Base-by-base conservation (phyloP, 2,329 filamentous ascomycete species). In the Aspergillus eucalypticola region DNA sequence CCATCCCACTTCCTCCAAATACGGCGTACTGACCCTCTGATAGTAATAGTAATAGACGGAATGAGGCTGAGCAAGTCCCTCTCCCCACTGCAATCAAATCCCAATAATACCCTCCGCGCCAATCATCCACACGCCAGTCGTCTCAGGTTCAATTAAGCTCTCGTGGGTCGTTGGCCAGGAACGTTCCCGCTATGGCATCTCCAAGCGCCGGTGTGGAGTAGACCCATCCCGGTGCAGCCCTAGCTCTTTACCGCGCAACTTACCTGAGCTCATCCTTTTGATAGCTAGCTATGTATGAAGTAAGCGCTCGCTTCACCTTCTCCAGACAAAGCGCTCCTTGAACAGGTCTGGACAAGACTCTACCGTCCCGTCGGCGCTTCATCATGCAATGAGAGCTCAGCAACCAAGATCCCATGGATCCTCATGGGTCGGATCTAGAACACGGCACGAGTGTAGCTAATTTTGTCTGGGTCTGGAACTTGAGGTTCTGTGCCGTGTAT, bases 141-240 rank as follows among this genome's bases (percentile, higher is more conserved):
- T 64, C 46, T 67, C 62, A 67, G 44, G 58, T 67, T 41, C 23
- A 57, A 60, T 58, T 66, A 66, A 63, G 60, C 65, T 67, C 60
- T 27, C 41, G 50, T 52, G 66, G 64, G 59, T 66, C 32, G 67
- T 67, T 73, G 71, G 71, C 60, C 67, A 64, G 66, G 64, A 69
- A 38, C 46, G 21, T 48, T 42, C 53, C 49, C 59, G 54, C 51
- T 53, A 59, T 46, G 17, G 42, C 7, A 11, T 46, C 63, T 64
- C 48, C 67, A 73, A 66, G 71, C 71, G 71, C 71, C 67, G 56
- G 25, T 54, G 70, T 70, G 68, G 71, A 63, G 57, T 56, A 52
- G 21, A 27, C 11, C 32, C 32, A 35, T 23, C 8, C 46, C 25
- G 23, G 19, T n/a, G 19, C n/a, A 38, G 21, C 39, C 32, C 41